Percentiles rank a stretch among this genome's conserved stretches.
Conservation (phyloP, 352 stramenopile genomes). For the Globisporangium spinosum region DNA sequence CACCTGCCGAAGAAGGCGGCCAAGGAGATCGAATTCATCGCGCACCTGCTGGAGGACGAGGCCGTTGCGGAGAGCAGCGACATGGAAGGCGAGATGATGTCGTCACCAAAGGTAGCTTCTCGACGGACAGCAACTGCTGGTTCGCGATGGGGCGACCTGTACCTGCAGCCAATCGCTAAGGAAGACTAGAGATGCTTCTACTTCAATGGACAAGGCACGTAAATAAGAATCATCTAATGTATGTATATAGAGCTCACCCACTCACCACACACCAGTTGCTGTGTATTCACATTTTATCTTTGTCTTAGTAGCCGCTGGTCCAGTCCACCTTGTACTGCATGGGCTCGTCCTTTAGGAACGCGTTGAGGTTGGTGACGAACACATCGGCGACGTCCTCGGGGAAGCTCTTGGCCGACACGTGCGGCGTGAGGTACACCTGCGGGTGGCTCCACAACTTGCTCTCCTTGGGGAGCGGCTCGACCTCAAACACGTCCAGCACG, state of each 20-base stretch:
- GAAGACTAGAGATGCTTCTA: constrained; percentile 13
- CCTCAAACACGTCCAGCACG: constrained; percentile 61
- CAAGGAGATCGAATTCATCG: constrained; percentile 49
- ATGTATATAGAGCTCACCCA: constrained; percentile 15
- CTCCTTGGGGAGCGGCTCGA: constrained; percentile 44
- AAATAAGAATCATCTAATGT: constrained; percentile 12
- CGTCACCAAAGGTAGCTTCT: not conserved
- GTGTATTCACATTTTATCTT: not conserved
- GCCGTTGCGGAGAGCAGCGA: not conserved
- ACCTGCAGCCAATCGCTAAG: constrained; percentile 25
- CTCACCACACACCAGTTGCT: not conserved
- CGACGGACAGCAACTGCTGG: constrained; percentile 14
- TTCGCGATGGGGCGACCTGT: constrained; percentile 31
- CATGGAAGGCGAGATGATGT: not conserved
- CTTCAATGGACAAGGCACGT: not conserved
- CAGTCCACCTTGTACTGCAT: constrained; percentile 52
- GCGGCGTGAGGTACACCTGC: constrained; percentile 63
- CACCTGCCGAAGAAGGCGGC: constrained; percentile 31
- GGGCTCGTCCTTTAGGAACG: constrained; percentile 33
- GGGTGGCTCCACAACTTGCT: constrained; percentile 65
- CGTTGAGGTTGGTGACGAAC: constrained; percentile 62
- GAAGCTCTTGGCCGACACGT: constrained; percentile 78
- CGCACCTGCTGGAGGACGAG: constrained; percentile 25
- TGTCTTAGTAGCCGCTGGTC: constrained; percentile 42
- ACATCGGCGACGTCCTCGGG: constrained; percentile 70